These are phyloP conservation scores for Diplosphaera chodatii DNA, from an alignment of 139 green algal genomes.

Conservation along the genomic window DNA sequence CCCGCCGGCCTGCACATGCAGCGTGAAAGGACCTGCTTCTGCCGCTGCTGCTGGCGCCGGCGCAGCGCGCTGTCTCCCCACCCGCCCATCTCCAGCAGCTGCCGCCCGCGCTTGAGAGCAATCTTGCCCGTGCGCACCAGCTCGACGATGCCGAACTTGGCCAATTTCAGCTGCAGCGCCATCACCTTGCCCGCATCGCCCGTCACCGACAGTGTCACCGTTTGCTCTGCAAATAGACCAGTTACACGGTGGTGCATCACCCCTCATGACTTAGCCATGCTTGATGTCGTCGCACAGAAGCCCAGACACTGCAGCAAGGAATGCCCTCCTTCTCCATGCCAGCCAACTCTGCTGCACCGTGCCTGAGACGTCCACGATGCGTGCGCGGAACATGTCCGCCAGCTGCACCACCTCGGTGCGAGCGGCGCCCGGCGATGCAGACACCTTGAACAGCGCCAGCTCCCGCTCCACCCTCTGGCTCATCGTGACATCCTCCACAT, in stretches of 20 bases:
- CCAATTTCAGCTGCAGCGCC: conserved; percentile 60
- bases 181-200: conserved; percentile 91
- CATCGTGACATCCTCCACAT: conserved; percentile 93
- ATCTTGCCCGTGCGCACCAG: conserved; percentile 90
- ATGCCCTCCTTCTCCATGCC: no score
- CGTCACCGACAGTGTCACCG: conserved; percentile 61
- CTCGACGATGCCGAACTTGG: conserved; percentile 77
- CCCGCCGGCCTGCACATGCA: no score
- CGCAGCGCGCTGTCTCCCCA: conserved; percentile 15
- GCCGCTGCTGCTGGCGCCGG: neutral
- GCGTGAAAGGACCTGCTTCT: conserved; percentile 3
- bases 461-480: conserved; percentile 80
- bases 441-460: conserved; percentile 69
- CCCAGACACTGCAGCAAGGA: no score
- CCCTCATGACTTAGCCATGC: no score
- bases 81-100: conserved; percentile 45
- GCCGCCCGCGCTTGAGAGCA: conserved; percentile 69
- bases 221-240: conserved; percentile 23
- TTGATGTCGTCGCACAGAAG: no score
- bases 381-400: conserved; percentile 82
- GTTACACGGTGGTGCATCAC: no score
- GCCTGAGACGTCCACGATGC: conserved; percentile 77
- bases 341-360: no score
- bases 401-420: conserved; percentile 89
- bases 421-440: conserved; percentile 26